Base-by-base conservation (phyloP, 176 grass and related monocot genomes). In the Chrysopogon serrulatus region DNA sequence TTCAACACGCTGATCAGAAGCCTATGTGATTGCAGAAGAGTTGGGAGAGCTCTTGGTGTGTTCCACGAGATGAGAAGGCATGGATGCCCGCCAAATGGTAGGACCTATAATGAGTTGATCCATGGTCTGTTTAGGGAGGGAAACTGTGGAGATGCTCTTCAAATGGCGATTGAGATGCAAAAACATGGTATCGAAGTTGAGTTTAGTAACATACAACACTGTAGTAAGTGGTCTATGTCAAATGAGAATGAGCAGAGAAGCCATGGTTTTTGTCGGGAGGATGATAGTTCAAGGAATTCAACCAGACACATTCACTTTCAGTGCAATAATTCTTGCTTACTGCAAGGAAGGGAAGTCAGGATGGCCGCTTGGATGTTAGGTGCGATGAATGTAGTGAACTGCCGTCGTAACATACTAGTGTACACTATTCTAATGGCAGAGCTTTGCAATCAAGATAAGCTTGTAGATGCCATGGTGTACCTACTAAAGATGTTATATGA, bases 401-500 rank as follows among this genome's bases (percentile, higher is more conserved):
- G 82, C 36, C 66, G 21, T n/a, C 93, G 86, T 44, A 90, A 93
- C 77, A 63, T 88, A 79, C 40, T 89, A 81, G 84, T 87, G 2
- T 95, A 93, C 80, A 98, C 92, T 54, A 93, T 68, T 40, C 61
- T 98, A 41, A 93, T 98, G 23, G 84, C 90, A 42, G 88, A 90
- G 56, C 87, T 98, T 42, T 98, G 95, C 87, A 84, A 81, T 45
- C 65, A 91, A 35, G 63, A 93, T 32, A 95, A 80, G 68, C 43
- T 93, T 27, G 89, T 88, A 84, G 83, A 91, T 92, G 85, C 95
- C 54, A 87, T 91, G 76, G 84, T 92, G 32, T 93, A 91, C 76
- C 86, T 95, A 24, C 80, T 93, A 72, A 98, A 95, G 85, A 91
- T 95, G 90, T 85, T 94, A 49, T 64, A 89, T 82, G 92, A 95